phyloP scores from a whole-genome alignment of 805 yeast species.

The Yamadazyma kitorensis region DNA sequence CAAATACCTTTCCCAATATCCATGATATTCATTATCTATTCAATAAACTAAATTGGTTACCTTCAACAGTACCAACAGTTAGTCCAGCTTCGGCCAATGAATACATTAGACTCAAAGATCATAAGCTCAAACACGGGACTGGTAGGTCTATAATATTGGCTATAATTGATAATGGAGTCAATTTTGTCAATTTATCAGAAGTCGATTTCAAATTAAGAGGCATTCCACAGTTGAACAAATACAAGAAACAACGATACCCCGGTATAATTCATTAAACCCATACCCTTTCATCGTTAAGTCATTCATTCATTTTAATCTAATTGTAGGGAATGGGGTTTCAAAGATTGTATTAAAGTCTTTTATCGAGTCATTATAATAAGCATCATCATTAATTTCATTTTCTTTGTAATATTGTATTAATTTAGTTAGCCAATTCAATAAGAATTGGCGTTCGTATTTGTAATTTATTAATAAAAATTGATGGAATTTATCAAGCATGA shows the following conservation, averaged over 20 bases:
- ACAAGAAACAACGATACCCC: constrained; percentile 1
- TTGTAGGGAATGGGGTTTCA: constrained; percentile 1
- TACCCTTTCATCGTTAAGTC: neutral
- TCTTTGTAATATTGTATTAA: constrained; percentile 6
- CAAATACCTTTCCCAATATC: constrained; percentile 47
- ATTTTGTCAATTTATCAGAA: constrained; percentile 54
- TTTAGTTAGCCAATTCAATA: constrained; percentile 4
- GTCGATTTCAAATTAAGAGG: constrained; percentile 44
- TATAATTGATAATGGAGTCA: constrained; percentile 71
- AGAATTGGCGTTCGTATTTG: constrained; percentile 1
- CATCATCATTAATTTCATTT: constrained; percentile 3
- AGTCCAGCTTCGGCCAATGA: no score
- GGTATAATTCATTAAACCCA: constrained; percentile 6
- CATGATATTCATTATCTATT: constrained; percentile 36
- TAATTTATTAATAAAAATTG: constrained; percentile 6
- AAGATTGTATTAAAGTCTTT: constrained; percentile 2
- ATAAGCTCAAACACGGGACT: constrained; percentile 50
- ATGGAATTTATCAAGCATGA: constrained; percentile 8
- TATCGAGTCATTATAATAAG: constrained; percentile 4
- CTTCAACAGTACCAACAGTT: no score
- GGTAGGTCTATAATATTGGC: constrained; percentile 58
- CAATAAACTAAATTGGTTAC: constrained; percentile 16
- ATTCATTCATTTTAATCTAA: constrained; percentile 1
- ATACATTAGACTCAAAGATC: constrained; percentile 35
- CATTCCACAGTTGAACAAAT: no score